Evolutionary conservation across 2,329 filamentous ascomycete genomes (phyloP), one percentile per base, ranked within the genome.

Genomic region (Lecanicillium sp.): DNA sequence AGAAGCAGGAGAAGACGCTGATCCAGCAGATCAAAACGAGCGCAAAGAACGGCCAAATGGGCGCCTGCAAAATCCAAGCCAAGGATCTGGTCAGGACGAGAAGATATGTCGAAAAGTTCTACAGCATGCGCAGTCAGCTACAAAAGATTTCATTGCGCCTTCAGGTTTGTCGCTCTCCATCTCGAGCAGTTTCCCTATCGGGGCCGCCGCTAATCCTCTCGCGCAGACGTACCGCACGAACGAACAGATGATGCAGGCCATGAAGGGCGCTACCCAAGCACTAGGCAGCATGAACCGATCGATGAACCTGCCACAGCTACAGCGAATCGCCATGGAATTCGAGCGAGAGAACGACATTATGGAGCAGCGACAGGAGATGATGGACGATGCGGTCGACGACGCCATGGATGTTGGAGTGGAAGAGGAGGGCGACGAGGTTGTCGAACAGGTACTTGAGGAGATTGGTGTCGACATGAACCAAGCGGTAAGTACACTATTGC

Each of bases 181-280:
- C n/a, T n/a, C n/a, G n/a, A n/a, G n/a, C 18, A 14, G 17, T 11
- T n/a, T 3, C 17, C 5, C 33, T 8, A 6, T 4, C 14, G 12
- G 35, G 53, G 41, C 8, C 2, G 18, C 25, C 14, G 37, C 22
- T 31, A 9, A 13, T 17, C 17, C 17, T 27, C 31, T 31, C 14
- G 28, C 22, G 11, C 53, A 95, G 87, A 98, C 92, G 36, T 90
- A 97, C 48, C 81, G 92, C 48, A 96, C 89, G 49, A 98, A 98
- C 62, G 92, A 98, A 62, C 90, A 97, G 64, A 98, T 98, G 92
- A 96, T 96, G 89, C 87, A 95, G 63, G 92, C 89, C 8, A 97
- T 98, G 92, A 98, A 96, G 64, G 92, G 92, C 25, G 92, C 92
- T 4, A 97, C 92, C 2, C 81, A 83, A 63, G 81, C 95, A 3